Conservation (phyloP, 495 filamentous ascomycete genomes). For the Aspergillus diversus region DNA sequence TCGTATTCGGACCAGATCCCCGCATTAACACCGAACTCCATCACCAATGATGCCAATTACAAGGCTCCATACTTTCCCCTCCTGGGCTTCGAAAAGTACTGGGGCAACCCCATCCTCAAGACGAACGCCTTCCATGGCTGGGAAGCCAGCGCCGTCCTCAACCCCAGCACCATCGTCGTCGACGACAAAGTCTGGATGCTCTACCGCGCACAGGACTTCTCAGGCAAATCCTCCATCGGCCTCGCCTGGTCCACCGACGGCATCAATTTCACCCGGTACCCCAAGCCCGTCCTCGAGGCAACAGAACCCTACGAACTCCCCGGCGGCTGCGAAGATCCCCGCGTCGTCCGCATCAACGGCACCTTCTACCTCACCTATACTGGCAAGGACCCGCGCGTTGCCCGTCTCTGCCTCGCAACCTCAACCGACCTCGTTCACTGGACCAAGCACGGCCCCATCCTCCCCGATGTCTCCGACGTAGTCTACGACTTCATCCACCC, state of each 20-base stretch:
- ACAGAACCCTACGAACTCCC: not conserved
- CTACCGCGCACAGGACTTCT: not conserved
- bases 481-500: not conserved
- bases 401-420: not conserved
- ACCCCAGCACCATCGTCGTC: not conserved
- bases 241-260: not conserved
- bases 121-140: not conserved
- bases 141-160: not conserved
- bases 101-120: not conserved
- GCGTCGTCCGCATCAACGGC: not conserved
- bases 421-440: not conserved
- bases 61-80: not conserved
- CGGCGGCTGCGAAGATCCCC: not conserved
- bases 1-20: not conserved
- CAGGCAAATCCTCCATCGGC: not conserved
- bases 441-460: not conserved
- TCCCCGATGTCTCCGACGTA: not conserved
- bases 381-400: not conserved
- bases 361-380: not conserved
- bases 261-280: not conserved
- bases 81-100: not conserved
- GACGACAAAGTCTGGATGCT: not conserved
- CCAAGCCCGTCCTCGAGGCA: not conserved
- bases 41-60: not conserved
- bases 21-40: not conserved